Evolutionary conservation across 805 yeast genomes (phyloP), one percentile per base, ranked within the genome.

Genomic region (Hanseniaspora occidentalis): DNA sequence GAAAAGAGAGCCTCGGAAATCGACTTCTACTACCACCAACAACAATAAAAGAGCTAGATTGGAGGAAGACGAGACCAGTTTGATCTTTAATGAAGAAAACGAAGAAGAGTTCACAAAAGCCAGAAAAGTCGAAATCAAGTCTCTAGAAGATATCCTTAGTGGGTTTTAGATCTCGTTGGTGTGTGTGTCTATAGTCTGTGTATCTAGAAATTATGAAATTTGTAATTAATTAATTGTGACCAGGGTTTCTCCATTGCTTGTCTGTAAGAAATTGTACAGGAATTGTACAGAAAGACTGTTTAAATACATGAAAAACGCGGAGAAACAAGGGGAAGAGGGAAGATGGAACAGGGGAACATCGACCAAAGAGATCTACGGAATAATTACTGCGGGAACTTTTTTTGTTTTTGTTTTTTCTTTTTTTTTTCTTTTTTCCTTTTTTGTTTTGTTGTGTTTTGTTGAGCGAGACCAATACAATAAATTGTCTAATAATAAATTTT

Each of bases 121-220:
- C 6, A 6, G 21, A 10, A 34, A 23, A 19, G 31, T 20, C 11
- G 31, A 34, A n/a, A 16, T 14, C 7, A 19, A 20, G 9, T 17
- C 33, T 9, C 22, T 31, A 19, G 19, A 36, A 10, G 20, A 20
- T 22, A 31, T 23, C 10, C 18, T 22, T n/a, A 13, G 6, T 20
- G 26, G 35, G 26, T 19, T 16, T n/a, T 23, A 14, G 6, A 36
- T 19, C 16, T 27, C 18, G 6, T 18, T 17, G 11, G 22, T 36
- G 26, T 19, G 29, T 25, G 14, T 40, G 6, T 36, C 23, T 13
- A 26, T 24, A 17, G 8, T 40, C 14, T 40, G 33, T 33, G 25
- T 24, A 11, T 22, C 24, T 16, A 9, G n/a, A 35, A 11, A 4
- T 7, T 22, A 8, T 21, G 21, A 16, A 39, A 39, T 19, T 7